Conservation (phyloP, 306 rosid species). For the Medicago lupulina region DNA sequence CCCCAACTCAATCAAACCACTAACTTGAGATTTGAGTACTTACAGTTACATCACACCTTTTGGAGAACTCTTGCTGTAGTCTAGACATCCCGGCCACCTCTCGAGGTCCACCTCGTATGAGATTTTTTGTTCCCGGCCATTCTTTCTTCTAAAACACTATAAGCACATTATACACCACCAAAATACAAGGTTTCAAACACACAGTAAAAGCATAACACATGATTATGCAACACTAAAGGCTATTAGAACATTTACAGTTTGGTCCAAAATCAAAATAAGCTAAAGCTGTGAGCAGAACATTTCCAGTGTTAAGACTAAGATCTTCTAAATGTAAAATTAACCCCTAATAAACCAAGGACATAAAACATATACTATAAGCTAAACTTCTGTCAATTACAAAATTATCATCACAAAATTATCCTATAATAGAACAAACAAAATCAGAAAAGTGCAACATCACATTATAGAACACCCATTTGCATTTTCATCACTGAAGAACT, state of each 20-base stretch:
- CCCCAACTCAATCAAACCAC: not conserved
- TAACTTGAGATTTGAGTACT: not conserved
- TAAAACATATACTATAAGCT: not conserved
- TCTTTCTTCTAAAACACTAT: not conserved
- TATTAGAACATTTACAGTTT: conserved; percentile 4
- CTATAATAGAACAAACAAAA: conserved; percentile 38
- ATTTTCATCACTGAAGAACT: conserved; percentile 90
- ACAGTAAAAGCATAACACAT: not conserved
- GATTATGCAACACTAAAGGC: not conserved
- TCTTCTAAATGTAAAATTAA: conserved; percentile 17
- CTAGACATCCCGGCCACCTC: not conserved
- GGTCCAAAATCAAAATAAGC: conserved; percentile 4
- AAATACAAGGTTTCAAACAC: not conserved
- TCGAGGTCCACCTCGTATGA: not conserved
- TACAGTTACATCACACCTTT: not conserved
- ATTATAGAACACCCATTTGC: conserved; percentile 72
- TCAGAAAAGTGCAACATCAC: conserved; percentile 43
- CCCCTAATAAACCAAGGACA: not conserved
- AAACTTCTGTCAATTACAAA: conserved; percentile 17
- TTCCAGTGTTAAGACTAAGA: not conserved
- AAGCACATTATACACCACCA: not conserved
- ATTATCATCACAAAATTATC: conserved; percentile 32
- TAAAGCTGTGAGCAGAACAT: not conserved
- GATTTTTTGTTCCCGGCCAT: not conserved
- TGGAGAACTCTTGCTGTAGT: not conserved